Percentiles rank a stretch among this genome's conserved stretches.
Conservation (phyloP, 163 green algal species). For the Scenedesmus sp. region DNA sequence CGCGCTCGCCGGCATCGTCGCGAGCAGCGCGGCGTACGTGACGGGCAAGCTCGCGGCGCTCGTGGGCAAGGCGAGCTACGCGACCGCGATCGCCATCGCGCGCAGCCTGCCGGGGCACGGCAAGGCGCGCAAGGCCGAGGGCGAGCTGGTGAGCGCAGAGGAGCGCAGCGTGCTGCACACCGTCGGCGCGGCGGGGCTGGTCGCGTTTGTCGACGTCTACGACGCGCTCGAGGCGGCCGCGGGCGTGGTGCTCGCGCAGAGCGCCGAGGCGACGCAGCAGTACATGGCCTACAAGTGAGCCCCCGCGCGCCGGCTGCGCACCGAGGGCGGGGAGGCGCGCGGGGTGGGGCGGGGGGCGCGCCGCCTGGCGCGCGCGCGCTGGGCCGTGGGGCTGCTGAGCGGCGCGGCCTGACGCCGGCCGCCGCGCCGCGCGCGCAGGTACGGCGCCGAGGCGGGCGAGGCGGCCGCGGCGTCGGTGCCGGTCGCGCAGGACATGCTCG, state of each 20-base stretch:
- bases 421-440: conserved; percentile 12
- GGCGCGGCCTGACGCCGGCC: too few relatives aligned
- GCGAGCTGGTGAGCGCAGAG: conserved; percentile 1
- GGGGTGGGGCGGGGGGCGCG: too few relatives aligned
- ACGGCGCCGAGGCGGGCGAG: conserved; percentile 32
- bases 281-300: conserved; percentile 47
- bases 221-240: conserved; percentile 43
- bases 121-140: neutral
- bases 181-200: conserved; percentile 41
- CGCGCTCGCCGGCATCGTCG: conserved; percentile 14
- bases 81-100: conserved; percentile 32
- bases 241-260: conserved; percentile 16
- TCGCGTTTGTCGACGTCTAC: conserved; percentile 45
- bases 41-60: conserved; percentile 33
- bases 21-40: conserved; percentile 35
- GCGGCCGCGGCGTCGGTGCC: conserved; percentile 27
- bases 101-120: conserved; percentile 39
- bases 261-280: conserved; percentile 18
- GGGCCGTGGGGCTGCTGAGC: too few relatives aligned
- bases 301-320: too few relatives aligned
- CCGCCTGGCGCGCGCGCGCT: too few relatives aligned
- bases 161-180: conserved; percentile 42
- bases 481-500: conserved; percentile 40
- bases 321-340: too few relatives aligned
- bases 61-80: conserved; percentile 33